Evolutionary conservation across 108 stramenopile genomes (phyloP).

Genomic region (Cyclotella atomus): DNA sequence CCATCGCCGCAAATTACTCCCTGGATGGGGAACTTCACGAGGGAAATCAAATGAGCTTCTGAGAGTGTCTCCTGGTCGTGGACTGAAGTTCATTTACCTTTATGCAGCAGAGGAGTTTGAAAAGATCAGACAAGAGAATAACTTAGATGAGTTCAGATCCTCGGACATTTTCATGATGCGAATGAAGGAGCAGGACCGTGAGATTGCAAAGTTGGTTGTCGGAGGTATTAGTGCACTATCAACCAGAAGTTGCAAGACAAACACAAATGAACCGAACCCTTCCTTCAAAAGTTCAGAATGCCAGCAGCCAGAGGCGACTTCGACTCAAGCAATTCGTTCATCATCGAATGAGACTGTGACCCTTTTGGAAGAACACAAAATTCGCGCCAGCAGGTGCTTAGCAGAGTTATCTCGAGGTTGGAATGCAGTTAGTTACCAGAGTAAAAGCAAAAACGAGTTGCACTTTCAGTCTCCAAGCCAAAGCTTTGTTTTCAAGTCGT

Average conservation of each 20-base stretch:
- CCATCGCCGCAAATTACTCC: too few species aligned
- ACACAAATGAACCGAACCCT: neutral
- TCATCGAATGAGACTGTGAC: neutral
- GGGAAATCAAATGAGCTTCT: neutral
- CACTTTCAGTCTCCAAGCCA: neutral
- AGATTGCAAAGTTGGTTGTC: neutral
- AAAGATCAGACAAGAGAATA: neutral
- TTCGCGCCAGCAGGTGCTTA: neutral
- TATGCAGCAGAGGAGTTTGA: neutral
- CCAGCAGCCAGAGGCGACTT: neutral
- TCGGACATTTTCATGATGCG: neutral
- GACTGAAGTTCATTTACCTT: neutral
- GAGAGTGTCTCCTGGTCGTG: neutral
- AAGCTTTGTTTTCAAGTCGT: neutral
- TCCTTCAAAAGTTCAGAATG: neutral
- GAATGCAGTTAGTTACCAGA: neutral
- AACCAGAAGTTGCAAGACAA: neutral
- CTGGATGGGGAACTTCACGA: too few species aligned
- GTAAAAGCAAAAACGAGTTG: neutral
- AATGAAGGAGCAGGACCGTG: neutral
- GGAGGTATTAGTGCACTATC: neutral
- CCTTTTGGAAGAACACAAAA: neutral
- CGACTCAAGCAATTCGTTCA: too few species aligned
- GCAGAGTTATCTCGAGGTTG: neutral
- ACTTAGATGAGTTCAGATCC: neutral